Percentiles rank a stretch among this genome's conserved stretches.
These are phyloP conservation scores for Prillingera fragicola DNA, from an alignment of 1,284 basidiomycete species.

Conservation along the genomic window DNA sequence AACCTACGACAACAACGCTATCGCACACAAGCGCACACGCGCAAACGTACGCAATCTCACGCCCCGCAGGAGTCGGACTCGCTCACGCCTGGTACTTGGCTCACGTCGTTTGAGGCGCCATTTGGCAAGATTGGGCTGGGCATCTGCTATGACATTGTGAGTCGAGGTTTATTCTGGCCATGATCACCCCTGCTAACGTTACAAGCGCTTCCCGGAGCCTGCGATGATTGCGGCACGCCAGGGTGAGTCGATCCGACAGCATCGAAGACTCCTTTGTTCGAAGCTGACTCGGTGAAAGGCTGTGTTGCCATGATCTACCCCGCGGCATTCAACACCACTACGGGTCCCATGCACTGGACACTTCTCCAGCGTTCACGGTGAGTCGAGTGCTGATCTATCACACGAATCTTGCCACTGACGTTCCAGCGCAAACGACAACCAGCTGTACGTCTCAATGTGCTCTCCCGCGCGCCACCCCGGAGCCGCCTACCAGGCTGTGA, in stretches of 20 bases:
- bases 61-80: conserved; percentile 79
- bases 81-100: conserved; percentile 68
- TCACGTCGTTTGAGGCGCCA: conserved; percentile 82
- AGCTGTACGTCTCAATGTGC: conserved; percentile 91
- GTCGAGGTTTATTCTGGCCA: conserved; percentile 6
- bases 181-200: conserved; percentile 1
- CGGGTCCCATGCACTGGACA: conserved; percentile 95
- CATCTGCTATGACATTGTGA: conserved; percentile 52
- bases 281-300: too few species aligned
- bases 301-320: conserved; percentile 89
- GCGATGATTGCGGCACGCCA: conserved; percentile 83
- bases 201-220: conserved; percentile 87
- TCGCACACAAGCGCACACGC: background rate
- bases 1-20: background rate
- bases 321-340: conserved; percentile 61
- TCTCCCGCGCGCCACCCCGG: conserved; percentile 83
- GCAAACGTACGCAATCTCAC: background rate
- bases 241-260: conserved; percentile 55
- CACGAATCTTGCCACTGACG: background rate
- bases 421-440: conserved; percentile 85
- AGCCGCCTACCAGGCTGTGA: conserved; percentile 77
- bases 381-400: conserved; percentile 22
- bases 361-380: conserved; percentile 80
- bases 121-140: conserved; percentile 50
- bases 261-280: background rate